Percentiles rank a stretch among this genome's conserved stretches.
These are phyloP conservation scores for Peterozyma xylosa DNA, from an alignment of 805 yeast species.

Conservation along the genomic window DNA sequence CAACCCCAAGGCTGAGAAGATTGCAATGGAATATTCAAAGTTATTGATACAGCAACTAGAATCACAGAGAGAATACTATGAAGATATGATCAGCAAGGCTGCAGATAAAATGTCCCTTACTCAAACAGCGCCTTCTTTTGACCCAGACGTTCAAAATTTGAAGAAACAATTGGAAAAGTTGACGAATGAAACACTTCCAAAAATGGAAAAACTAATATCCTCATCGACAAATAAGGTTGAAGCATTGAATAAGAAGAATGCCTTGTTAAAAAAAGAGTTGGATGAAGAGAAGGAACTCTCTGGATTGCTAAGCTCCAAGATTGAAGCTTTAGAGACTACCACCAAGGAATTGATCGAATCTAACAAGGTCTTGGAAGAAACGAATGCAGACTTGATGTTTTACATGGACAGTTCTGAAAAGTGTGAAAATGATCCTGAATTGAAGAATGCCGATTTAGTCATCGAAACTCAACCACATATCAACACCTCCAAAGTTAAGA, in stretches of 20 bases:
- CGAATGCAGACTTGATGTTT: conserved; percentile 74
- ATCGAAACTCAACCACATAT: background rate
- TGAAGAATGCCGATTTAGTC: conserved; percentile 2
- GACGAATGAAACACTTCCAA: conserved; percentile 3
- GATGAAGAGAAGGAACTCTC: conserved; percentile 41
- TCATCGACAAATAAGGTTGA: conserved; percentile 14
- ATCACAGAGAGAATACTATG: conserved; percentile 80
- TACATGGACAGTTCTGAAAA: conserved; percentile 67
- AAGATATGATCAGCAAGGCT: conserved; percentile 29
- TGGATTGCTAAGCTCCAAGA: conserved; percentile 29
- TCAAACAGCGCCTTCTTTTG: conserved; percentile 9
- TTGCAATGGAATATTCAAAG: conserved; percentile 74
- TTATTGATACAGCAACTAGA: conserved; percentile 73
- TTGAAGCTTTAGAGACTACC: conserved; percentile 26
- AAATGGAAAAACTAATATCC: conserved; percentile 11
- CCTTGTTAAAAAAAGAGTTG: conserved; percentile 19
- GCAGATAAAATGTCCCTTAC: conserved; percentile 16
- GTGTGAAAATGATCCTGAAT: conserved; percentile 40
- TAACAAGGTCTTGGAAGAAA: conserved; percentile 49
- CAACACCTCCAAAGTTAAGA: background rate
- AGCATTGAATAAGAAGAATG: conserved; percentile 11
- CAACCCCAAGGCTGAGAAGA: conserved; percentile 43
- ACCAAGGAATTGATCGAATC: conserved; percentile 26
- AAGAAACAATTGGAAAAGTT: conserved; percentile 9
- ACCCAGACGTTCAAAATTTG: conserved; percentile 19